Evolutionary conservation across 1,139 yeast genomes (phyloP).

Genomic region (Candida sp.): DNA sequence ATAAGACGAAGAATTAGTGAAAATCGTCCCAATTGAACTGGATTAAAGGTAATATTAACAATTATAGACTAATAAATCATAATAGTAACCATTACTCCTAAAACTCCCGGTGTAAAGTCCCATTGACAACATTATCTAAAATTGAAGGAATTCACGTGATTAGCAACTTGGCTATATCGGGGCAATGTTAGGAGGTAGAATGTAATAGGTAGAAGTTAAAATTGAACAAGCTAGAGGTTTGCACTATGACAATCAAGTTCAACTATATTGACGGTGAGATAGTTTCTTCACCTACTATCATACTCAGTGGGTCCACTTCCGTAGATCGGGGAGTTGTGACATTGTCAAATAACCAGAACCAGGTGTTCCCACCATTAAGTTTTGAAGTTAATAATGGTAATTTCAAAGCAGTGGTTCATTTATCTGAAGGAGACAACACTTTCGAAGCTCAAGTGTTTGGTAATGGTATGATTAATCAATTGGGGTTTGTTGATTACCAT

Average conservation of each 20-base stretch:
- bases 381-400: conserved; percentile 67
- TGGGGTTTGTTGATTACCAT: conserved; percentile 27
- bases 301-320: conserved; percentile 30
- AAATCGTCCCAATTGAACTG: too few relatives aligned
- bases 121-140: too few relatives aligned
- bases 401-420: conserved; percentile 74
- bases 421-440: conserved; percentile 46
- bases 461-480: conserved; percentile 20
- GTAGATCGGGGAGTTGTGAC: conserved; percentile 24
- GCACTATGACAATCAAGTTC: conserved; percentile 26
- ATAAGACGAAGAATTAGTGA: too few relatives aligned
- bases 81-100: too few relatives aligned
- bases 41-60: too few relatives aligned
- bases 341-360: conserved; percentile 36
- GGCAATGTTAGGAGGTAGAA: too few relatives aligned
- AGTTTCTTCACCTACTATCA: conserved; percentile 40
- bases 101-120: too few relatives aligned
- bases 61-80: too few relatives aligned
- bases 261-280: conserved; percentile 35
- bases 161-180: not conserved
- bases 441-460: conserved; percentile 27
- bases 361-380: conserved; percentile 64
- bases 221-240: too few relatives aligned
- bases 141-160: conserved; percentile 2
- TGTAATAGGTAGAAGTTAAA: too few relatives aligned